Base-by-base conservation (phyloP, 2,329 filamentous ascomycete genomes). In the Aspergillus tubingensis region DNA sequence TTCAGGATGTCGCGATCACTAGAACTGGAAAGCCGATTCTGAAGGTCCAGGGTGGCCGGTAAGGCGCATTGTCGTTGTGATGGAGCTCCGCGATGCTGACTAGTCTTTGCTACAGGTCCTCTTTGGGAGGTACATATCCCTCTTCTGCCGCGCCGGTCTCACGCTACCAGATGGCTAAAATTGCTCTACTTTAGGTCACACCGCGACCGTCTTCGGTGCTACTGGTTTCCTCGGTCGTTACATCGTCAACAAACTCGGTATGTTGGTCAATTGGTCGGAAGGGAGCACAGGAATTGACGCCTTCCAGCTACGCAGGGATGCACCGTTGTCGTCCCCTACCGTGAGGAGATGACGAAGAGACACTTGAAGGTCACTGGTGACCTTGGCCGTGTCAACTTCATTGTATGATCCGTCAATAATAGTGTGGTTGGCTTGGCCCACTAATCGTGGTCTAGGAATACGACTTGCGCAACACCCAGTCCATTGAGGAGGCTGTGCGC, bases 331-430 rank as follows among this genome's bases (percentile, higher is more conserved):
- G 80, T 98, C 62, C 95, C 95, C 53, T 99, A 87, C 84, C 89
- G 95, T 49, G 95, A 99, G 82, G 95, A 98, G 80, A 98, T 97
- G 93, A 84, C 90, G 70, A 98, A 98, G 85, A 89, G 95, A 70
- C 94, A 98, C 81, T 83, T 99, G 74, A 98, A 98, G 82, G 88
- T 96, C 61, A 85, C 92, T n/a, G 95, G 95, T 79, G 95, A 99
- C 79, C 83, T 99, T 62, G 95, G 95, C 64, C 87, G 91, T 70
- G 86, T 99, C 58, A 82, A 90, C 70, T 98, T 99, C 79, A 84
- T 96, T 71, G 91, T 93, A 76, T 58, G 71, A 39, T 23, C 36
- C n/a, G n/a, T 36, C 17, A n/a, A 15, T 32, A 23, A 39, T 17
- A 11, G 43, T 38, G 41, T n/a, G 36, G 13, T 44, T n/a, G 10